These are phyloP conservation scores for Rubia balearica DNA, from an alignment of 305 asterid genomes.

Conservation along the genomic window DNA sequence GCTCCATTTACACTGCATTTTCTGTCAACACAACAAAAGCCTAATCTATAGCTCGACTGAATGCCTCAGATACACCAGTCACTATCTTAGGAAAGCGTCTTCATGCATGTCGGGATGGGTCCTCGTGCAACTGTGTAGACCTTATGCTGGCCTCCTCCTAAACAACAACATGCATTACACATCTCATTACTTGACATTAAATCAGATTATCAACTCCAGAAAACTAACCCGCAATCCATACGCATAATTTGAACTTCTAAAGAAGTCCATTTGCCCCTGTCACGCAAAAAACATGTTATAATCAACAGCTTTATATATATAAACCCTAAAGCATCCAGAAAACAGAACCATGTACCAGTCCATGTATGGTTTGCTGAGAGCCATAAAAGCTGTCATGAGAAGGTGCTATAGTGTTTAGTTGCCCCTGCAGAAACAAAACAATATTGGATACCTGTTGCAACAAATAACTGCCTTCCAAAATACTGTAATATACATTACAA, in stretches of 20 bases:
- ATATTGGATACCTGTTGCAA: neutral
- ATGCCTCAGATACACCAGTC: neutral
- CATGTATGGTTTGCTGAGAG: constrained; percentile 71
- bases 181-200: constrained; percentile 1
- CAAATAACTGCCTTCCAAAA: constrained; percentile 1
- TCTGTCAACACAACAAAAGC: neutral
- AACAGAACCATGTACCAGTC: constrained; percentile 49
- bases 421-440: constrained; percentile 57
- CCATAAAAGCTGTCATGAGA: constrained; percentile 74
- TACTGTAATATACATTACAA: no score
- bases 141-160: constrained; percentile 74
- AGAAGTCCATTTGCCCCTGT: constrained; percentile 96
- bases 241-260: constrained; percentile 59
- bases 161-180: neutral
- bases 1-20: neutral
- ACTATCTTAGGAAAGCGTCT: constrained; percentile 15
- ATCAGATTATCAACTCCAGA: neutral
- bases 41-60: neutral
- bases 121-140: constrained; percentile 66
- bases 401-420: constrained; percentile 84
- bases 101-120: constrained; percentile 63
- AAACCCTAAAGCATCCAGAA: constrained; percentile 9
- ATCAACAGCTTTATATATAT: constrained; percentile 14
- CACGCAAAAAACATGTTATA: constrained; percentile 19
- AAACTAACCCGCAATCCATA: constrained; percentile 84